These are phyloP conservation scores for Penicillium paradoxum DNA, from an alignment of 495 filamentous ascomycete genomes.

Conservation along the genomic window DNA sequence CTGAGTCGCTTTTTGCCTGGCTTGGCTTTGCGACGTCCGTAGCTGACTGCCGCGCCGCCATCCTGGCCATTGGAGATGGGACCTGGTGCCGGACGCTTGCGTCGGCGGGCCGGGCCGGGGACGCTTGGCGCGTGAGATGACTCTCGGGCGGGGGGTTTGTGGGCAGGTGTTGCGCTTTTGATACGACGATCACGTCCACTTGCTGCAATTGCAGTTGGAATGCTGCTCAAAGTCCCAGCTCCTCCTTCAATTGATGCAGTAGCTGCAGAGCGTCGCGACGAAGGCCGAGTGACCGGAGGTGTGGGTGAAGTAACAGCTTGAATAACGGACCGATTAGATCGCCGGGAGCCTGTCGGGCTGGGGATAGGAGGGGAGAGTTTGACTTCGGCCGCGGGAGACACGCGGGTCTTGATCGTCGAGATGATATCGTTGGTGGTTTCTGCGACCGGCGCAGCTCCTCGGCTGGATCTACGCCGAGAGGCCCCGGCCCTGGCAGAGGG, in stretches of 20 bases:
- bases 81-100: slow-evolving; percentile 72
- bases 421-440: slow-evolving; percentile 22
- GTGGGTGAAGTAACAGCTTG: slow-evolving; percentile 25
- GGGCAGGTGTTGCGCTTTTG: slow-evolving; percentile 44
- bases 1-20: slow-evolving; percentile 54
- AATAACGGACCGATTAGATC: slow-evolving; percentile 16
- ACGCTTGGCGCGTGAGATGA: slow-evolving; percentile 43
- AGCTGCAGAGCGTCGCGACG: slow-evolving; percentile 42
- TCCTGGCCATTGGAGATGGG: slow-evolving; percentile 63
- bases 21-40: slow-evolving; percentile 75
- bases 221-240: not conserved
- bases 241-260: slow-evolving; percentile 33
- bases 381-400: slow-evolving; percentile 14
- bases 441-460: slow-evolving; percentile 46
- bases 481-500: not conserved
- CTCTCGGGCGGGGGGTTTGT: slow-evolving; percentile 51
- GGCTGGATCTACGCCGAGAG: slow-evolving; percentile 18
- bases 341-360: slow-evolving; percentile 29
- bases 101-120: slow-evolving; percentile 45
- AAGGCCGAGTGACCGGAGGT: slow-evolving; percentile 35
- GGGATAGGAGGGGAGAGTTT: slow-evolving; percentile 21
- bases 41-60: slow-evolving; percentile 68
- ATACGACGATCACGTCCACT: slow-evolving; percentile 40
- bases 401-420: slow-evolving; percentile 9
- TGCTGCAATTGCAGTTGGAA: slow-evolving; percentile 8